Base-by-base conservation (phyloP, 352 stramenopile species). In the Phytophthora sp. region DNA sequence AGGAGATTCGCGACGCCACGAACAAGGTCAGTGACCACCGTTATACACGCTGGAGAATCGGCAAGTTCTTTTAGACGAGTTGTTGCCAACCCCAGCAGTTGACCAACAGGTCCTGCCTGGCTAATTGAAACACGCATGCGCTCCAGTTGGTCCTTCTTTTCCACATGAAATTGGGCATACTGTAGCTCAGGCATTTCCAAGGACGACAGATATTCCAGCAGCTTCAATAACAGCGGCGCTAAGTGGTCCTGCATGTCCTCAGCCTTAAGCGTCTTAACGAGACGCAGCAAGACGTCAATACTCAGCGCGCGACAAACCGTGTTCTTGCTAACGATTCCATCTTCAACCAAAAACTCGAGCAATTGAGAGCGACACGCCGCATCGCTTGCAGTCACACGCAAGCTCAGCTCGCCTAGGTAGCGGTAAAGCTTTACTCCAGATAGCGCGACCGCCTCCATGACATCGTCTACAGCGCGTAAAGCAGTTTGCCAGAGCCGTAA, bases 101-200 rank as follows among this genome's bases (percentile, higher is more conserved):
- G 84, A 5, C 86, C 86, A 11, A 94, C 84, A 26, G 86, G 86
- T 27, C 84, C 84, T 12, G 82, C 71, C 47, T 93, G 82, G 35
- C 86, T 94, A 20, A 94, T 76, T 5, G 79, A 90, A 7, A 94
- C 80, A 46, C 86, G 82, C n/a, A 93, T 55, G 6, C 84, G 79
- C 54, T 94, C 86, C 15, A 94, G 66, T 50, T 94, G 77, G 27
- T 91, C 82, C 60, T 94, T 94, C 66, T 94, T 89, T 54, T 92
- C 71, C 29, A 94, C 86, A 38, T 94, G 86, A 52, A 94, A 94
- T 65, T 94, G 86, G 4, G 86, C 86, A 51, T 94, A 94, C 65
- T 94, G 86, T 0, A 94, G 69, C 57, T 91, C 82, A 0, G 86
- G 84, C 81, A 94, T 88, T 59, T 94, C 86, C 5, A 94, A 38